Base-by-base conservation (phyloP, 1,284 basidiomycete genomes). In the Ustilago cynodontis region DNA sequence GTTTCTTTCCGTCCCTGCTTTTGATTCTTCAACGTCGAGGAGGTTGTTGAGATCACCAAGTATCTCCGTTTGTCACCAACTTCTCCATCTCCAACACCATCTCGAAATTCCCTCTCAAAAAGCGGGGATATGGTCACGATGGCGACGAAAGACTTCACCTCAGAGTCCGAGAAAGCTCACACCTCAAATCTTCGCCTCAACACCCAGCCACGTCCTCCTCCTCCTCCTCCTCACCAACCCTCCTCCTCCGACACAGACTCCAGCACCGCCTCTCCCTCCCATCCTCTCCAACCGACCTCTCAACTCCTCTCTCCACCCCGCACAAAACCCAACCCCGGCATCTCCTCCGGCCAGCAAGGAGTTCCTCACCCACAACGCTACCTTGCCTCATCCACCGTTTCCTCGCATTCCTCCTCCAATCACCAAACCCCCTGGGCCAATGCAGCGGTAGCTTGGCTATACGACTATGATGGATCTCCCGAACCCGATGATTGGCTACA, bases 401-500 rank as follows among this genome's bases (percentile, higher is more conserved):
- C 31, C 29, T 43, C 13, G n/a, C 11, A 14, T 35, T 28, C 47
- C 28, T 5, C 13, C 47, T 6, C n/a, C 2, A 20, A n/a, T 20
- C 18, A n/a, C 5, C 41, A 43, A 43, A n/a, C 31, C n/a, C n/a
- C n/a, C n/a, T n/a, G n/a, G 11, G 31, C 41, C 20, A 43, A 43
- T n/a, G 41, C 49, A 11, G 57, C 57, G 9, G 55, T 65, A 2
- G 47, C 65, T 5, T 62, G 62, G 66, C 59, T 74, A 29, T 70
- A 69, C 71, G 66, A 74, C 51, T 70, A 74, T 43, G 63, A 68
- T 28, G 66, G 56, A 3, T 55, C 51, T 0, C 47, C 60, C 33
- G 70, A 72, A 14, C 59, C 58, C 13, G 70, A 72, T 22, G 70
- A 72, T 31, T 72, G 64, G 64, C 51, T 72, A 13, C 70, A 72